Conservation (phyloP, 1,284 basidiomycete genomes). For the Irpex sp. region DNA sequence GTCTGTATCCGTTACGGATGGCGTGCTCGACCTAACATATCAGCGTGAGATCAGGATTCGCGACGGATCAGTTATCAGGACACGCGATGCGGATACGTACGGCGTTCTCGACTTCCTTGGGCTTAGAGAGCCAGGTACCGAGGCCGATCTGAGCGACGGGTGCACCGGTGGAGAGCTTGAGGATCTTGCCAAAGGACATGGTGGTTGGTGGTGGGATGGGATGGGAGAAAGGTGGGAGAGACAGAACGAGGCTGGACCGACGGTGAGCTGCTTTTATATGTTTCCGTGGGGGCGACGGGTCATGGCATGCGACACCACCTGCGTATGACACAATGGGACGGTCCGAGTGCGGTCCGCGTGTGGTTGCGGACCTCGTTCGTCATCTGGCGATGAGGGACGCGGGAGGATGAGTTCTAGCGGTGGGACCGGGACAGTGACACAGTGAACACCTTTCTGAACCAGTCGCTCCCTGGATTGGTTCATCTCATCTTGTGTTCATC, state of each 20-base stretch:
- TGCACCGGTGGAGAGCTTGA: conserved; percentile 50
- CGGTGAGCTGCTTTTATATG: neutral
- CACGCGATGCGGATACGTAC: conserved; percentile 34
- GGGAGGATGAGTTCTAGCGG: no score
- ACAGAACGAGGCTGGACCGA: neutral
- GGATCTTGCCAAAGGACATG: conserved; percentile 60
- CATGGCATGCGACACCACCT: neutral
- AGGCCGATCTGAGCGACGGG: conserved; percentile 73
- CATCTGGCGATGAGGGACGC: neutral
- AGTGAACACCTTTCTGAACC: no score
- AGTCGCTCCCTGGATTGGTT: no score
- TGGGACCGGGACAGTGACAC: no score
- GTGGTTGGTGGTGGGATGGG: conserved; percentile 1
- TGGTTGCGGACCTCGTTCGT: neutral
- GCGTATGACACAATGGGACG: neutral
- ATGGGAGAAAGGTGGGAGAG: neutral
- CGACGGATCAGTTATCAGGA: neutral
- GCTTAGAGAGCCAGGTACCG: conserved; percentile 80
- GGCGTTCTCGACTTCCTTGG: conserved; percentile 75
- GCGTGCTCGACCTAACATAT: conserved; percentile 63
- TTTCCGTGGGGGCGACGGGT: neutral
- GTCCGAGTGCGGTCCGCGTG: neutral
- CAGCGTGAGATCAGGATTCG: neutral
- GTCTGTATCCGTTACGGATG: conserved; percentile 71
- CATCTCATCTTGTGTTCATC: no score